Base-by-base conservation (phyloP, 192 early-diverging fungal genomes). In the Entomortierella parvispora region DNA sequence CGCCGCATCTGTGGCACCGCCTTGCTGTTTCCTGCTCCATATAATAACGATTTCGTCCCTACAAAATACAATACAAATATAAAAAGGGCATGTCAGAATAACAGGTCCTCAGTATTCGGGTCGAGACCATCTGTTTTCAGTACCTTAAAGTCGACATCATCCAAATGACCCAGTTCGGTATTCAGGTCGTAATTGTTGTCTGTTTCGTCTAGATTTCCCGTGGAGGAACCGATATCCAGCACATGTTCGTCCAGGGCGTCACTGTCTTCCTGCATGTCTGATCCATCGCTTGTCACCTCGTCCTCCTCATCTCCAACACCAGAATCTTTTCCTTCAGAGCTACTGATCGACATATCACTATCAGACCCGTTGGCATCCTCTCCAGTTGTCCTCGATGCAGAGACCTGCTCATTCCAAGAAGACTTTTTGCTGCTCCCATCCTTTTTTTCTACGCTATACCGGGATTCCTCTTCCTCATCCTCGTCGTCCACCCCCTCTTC, bases 21-120 rank as follows among this genome's bases (percentile, higher is more conserved):
- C n/a, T 22, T n/a, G 25, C 9, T 28, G 9, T 44, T 54, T 52
- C 20, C 33, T 56, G 25, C 33, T 64, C 74, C 53, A 77, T 32
- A 40, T 77, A 77, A 52, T 77, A 77, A 15, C 74, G 54, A 23
- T 53, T 50, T 0, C 55, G 52, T 9, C 74, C 74, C 74, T 77
- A 23, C 3, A n/a, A 63, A 2, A 15, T n/a, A 33, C 15, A 32
- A 2, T 18, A 11, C 2, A 7, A 29, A 14, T n/a, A 28, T 28
- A 12, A 23, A 8, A 53, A 3, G 49, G 12, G 12, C 20, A 26
- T n/a, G n/a, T n/a, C n/a, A n/a, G n/a, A n/a, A n/a, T n/a, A n/a
- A n/a, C n/a, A n/a, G n/a, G n/a, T n/a, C n/a, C n/a, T n/a, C n/a
- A n/a, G n/a, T n/a, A n/a, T n/a, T n/a, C n/a, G n/a, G n/a, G n/a